Evolutionary conservation across 306 rosid species (phyloP), one percentile per base, ranked within the genome.

Genomic region (Quercus cerris): DNA sequence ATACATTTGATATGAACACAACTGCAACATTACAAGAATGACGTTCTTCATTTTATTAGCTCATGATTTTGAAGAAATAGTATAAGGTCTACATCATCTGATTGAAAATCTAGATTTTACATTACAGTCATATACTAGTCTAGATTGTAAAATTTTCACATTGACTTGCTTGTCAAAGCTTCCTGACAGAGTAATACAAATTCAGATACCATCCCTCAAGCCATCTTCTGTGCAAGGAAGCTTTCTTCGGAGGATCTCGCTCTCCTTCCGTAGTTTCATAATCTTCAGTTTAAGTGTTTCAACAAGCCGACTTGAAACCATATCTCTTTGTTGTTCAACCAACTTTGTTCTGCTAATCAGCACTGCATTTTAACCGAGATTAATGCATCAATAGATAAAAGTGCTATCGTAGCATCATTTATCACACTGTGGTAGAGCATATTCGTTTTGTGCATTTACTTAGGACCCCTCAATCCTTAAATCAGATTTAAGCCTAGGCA

Each of bases 221-320:
- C 80, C 81, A 75, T 82, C 83, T 49, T 77, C 84, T 6, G 78
- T 38, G 12, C 70, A 64, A 76, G 86, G 68, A 33, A 84, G 80
- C 81, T 83, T 85, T 83, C 92, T 89, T 79, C 87, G 90, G 2
- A 92, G 84, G 59, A 89, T 89, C 85, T 89, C 94, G 15, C 84
- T 89, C 76, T 92, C 97, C 87, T 81, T 92, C 77, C 94, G 85
- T 56, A 86, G 82, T 78, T 86, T 86, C 91, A 87, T 89, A 51
- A 90, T 90, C 82, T 86, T 89, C 86, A 79, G 87, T 83, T 88
- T 85, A 59, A 92, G 93, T 35, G 89, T 89, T 84, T 87, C 97
- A 44, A 86, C 89, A 51, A 81, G 91, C 87, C 88, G 81, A 82
- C 74, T 83, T 62, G 91, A 84, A 52, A 88, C 85, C 80, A 76